Evolutionary conservation across 805 yeast species (phyloP), one percentile per base, ranked within the genome.

Genomic region (Spathaspora sp.): DNA sequence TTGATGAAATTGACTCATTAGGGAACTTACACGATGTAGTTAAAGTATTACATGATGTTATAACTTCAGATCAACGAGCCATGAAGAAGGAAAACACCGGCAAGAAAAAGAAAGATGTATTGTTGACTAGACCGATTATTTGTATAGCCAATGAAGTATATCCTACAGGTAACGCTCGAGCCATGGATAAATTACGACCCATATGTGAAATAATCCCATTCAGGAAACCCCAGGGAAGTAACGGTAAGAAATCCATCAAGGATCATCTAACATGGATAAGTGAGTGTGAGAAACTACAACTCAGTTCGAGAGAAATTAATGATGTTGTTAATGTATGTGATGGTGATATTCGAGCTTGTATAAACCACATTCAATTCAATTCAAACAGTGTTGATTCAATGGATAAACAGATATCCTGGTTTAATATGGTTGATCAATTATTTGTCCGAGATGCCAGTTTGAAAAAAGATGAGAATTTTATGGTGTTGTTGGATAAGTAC

Each of bases 81-180:
- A 67, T 81, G 38, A 45, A 50, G 39, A 54, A 57, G n/a, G 57
- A 59, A 18, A 11, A 12, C 7, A 17, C 48, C 4, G 66, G 60
- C 35, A 65, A 62, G 19, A 49, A 55, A 29, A 70, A 66, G 48
- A 68, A 63, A 46, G 66, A 72, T 35, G 67, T 84, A 46, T 29
- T 57, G 5, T 65, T 94, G 43, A 73, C 77, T 59, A 77, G 98
- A 57, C 98, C 98, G 1, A 89, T 94, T 17, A 89, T 93, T 49
- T 92, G 96, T 42, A 82, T 94, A 51, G 96, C 97, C 64, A 94
- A 93, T 62, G 96, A 94, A 61, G 76, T 88, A 1, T 91, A 88
- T 65, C 80, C 89, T 16, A 57, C 64, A 14, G 55, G 57, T 2
- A 49, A 68, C 1, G 59, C 61, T 8, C 80, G 84, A 2, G 81